Percentiles rank a stretch among this genome's conserved stretches.
phyloP scores from a whole-genome alignment of 2,329 filamentous ascomycete genomes.

The Coniella lustricola region DNA sequence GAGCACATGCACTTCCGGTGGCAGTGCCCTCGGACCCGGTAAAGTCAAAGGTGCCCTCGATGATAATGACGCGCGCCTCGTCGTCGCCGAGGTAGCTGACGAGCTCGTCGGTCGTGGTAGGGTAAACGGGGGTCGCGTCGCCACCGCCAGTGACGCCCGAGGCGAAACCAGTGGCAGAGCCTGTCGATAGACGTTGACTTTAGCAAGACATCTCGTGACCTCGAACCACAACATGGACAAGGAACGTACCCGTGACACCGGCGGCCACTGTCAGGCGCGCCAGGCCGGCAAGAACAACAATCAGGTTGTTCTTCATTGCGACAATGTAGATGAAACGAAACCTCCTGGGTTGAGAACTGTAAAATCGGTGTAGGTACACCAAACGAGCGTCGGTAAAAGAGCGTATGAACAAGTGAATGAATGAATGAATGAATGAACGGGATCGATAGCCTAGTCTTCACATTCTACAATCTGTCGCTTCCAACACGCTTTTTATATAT shows the following conservation, averaged over 20 bases:
- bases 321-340: too few species aligned
- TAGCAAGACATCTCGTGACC: too few species aligned
- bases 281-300: neutral
- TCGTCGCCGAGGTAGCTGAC: constrained; percentile 51
- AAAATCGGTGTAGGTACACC: too few species aligned
- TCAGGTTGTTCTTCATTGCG: constrained; percentile 3
- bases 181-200: too few species aligned
- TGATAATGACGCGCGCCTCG: constrained; percentile 48
- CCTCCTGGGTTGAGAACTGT: too few species aligned
- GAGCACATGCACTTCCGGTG: constrained; percentile 48
- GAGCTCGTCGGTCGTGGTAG: constrained; percentile 47
- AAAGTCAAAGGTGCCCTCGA: constrained; percentile 51
- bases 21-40: constrained; percentile 46
- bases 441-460: neutral
- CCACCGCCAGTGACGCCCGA: constrained; percentile 55
- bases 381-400: too few species aligned
- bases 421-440: neutral
- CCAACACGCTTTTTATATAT: too few species aligned
- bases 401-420: neutral
- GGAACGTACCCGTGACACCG: constrained; percentile 7
- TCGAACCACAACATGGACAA: too few species aligned
- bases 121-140: constrained; percentile 44
- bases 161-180: constrained; percentile 36
- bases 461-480: too few species aligned
- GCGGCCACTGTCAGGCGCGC: constrained; percentile 1